These are phyloP conservation scores for Tephrocybe sp. DNA, from an alignment of 768 basidiomycete genomes.

Conservation along the genomic window DNA sequence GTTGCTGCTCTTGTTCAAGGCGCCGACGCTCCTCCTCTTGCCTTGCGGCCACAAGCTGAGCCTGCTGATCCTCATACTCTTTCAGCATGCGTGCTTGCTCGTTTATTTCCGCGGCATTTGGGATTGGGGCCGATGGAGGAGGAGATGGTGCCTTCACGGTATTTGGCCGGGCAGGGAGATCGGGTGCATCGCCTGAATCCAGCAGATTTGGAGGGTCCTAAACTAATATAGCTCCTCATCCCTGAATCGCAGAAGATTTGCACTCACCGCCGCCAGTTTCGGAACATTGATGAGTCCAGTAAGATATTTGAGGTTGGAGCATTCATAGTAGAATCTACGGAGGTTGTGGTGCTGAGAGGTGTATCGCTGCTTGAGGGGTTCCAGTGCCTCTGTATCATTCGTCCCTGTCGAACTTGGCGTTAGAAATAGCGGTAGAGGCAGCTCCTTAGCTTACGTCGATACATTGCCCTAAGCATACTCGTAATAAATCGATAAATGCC, in stretches of 20 bases:
- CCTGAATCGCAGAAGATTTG: neutral
- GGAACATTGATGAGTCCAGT: constrained; percentile 98
- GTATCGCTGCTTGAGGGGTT: constrained; percentile 86
- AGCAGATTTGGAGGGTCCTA: constrained; percentile 96
- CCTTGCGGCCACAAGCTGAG: constrained; percentile 76
- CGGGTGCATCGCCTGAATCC: constrained; percentile 81
- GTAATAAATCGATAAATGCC: constrained; percentile 99
- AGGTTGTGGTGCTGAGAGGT: constrained; percentile 89
- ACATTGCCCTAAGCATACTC: constrained; percentile 97
- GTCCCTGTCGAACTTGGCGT: constrained; percentile 56
- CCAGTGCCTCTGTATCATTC: constrained; percentile 84
- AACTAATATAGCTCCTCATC: constrained; percentile 1
- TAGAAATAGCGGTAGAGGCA: neutral
- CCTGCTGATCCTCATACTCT: constrained; percentile 94
- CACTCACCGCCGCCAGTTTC: constrained; percentile 83
- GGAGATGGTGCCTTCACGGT: constrained; percentile 62
- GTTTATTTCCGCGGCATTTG: constrained; percentile 69
- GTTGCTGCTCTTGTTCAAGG: constrained; percentile 71
- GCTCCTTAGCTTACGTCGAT: constrained; percentile 61
- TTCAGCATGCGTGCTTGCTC: constrained; percentile 95
- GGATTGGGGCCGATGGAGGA: constrained; percentile 70
- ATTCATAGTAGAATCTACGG: constrained; percentile 98
- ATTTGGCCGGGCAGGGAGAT: constrained; percentile 81
- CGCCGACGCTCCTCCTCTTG: constrained; percentile 84
- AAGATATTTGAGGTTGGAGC: constrained; percentile 96